These are phyloP conservation scores for Cystobasidium onofrii DNA, from an alignment of 768 basidiomycete species.

Conservation along the genomic window DNA sequence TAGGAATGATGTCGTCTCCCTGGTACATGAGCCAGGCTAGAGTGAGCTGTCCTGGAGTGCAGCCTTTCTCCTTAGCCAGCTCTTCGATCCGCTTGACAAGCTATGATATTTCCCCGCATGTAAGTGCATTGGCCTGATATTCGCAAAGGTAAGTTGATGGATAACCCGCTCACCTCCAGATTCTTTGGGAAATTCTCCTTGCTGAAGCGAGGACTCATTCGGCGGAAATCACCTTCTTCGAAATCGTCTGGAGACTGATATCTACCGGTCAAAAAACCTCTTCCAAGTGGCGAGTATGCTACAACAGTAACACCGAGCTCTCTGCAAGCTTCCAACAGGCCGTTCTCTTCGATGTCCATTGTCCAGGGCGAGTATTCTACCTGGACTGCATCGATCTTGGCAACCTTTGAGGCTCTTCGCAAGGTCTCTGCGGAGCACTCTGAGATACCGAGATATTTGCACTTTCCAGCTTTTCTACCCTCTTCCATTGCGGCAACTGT, in stretches of 20 bases:
- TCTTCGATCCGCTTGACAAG: slow-evolving; percentile 45
- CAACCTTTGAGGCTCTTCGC: slow-evolving; percentile 48
- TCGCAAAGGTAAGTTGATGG: no score
- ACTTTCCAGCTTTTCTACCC: slow-evolving; percentile 54
- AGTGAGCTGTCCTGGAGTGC: slow-evolving; percentile 48
- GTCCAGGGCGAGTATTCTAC: slow-evolving; percentile 43
- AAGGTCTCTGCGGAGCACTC: slow-evolving; percentile 51
- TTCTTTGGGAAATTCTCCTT: slow-evolving; percentile 38
- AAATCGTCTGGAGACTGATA: slow-evolving; percentile 45
- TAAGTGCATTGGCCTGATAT: no score
- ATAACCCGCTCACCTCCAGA: background rate
- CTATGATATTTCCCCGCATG: no score
- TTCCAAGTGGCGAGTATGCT: slow-evolving; percentile 22
- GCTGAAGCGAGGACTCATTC: slow-evolving; percentile 49
- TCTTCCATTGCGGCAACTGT: slow-evolving; percentile 48
- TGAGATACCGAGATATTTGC: slow-evolving; percentile 57
- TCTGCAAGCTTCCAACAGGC: slow-evolving; percentile 33
- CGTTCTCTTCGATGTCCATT: slow-evolving; percentile 33
- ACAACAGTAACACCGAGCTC: slow-evolving; percentile 36
- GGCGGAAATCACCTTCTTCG: slow-evolving; percentile 12
- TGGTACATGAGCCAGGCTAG: slow-evolving; percentile 48
- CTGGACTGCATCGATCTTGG: slow-evolving; percentile 54
- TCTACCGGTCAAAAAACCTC: slow-evolving; percentile 19
- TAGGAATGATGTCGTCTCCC: slow-evolving; percentile 31
- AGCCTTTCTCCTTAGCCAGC: slow-evolving; percentile 46